Evolutionary conservation across 1,284 basidiomycete species (phyloP).

Genomic region (Ceratobasidium sp.): DNA sequence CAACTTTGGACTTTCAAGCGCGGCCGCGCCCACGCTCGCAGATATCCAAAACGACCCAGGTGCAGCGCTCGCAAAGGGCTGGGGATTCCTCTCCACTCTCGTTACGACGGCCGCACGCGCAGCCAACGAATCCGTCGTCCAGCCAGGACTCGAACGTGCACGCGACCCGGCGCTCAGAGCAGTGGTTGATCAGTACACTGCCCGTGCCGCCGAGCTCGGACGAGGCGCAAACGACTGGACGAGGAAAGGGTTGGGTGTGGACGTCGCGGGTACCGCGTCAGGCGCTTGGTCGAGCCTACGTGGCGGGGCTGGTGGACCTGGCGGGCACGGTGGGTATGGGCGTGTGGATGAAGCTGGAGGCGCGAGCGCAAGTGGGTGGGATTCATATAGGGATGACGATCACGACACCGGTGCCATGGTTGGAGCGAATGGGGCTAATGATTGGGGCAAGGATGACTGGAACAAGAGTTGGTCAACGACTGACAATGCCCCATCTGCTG

Average conservation of each 20-base stretch:
- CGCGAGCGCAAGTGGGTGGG: conserved; percentile 28
- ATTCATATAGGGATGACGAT: conserved; percentile 45
- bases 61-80: conserved; percentile 80
- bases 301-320: conserved; percentile 41
- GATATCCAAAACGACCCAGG: conserved; percentile 83
- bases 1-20: conserved; percentile 70
- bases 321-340: conserved; percentile 36
- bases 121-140: conserved; percentile 80
- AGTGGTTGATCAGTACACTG: conserved; percentile 70
- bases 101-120: conserved; percentile 73
- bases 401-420: conserved; percentile 40
- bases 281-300: conserved; percentile 44
- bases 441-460: conserved; percentile 59
- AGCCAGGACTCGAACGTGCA: conserved; percentile 78
- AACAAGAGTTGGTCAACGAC: conserved; percentile 52
- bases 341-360: conserved; percentile 43
- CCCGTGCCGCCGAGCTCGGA: conserved; percentile 64
- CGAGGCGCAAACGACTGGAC: conserved; percentile 73
- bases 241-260: conserved; percentile 74
- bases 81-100: conserved; percentile 80
- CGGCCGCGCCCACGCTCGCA: conserved; percentile 67
- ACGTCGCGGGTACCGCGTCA: conserved; percentile 71
- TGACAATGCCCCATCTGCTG: neutral
- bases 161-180: conserved; percentile 77
- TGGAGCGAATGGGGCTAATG: conserved; percentile 58